These are phyloP conservation scores for Cordyceps sp. DNA, from an alignment of 2,329 filamentous ascomycete genomes.

Conservation along the genomic window DNA sequence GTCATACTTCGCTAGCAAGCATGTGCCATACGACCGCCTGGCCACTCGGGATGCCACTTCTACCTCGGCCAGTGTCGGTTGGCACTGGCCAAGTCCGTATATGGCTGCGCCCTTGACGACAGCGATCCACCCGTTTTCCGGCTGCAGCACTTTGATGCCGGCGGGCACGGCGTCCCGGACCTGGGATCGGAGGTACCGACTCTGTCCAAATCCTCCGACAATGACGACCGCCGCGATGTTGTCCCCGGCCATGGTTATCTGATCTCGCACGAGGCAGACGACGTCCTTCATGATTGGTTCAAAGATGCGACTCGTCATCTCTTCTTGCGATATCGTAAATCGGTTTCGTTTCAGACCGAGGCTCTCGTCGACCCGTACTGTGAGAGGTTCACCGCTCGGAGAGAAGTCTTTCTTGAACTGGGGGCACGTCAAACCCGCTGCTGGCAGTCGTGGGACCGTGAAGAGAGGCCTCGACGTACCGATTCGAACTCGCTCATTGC, in stretches of 20 bases:
- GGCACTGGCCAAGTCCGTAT: slow-evolving; percentile 16
- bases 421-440: neutral
- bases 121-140: slow-evolving; percentile 30
- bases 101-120: slow-evolving; percentile 34
- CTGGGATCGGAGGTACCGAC: slow-evolving; percentile 24
- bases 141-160: slow-evolving; percentile 26
- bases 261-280: slow-evolving; percentile 23
- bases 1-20: slow-evolving; percentile 17
- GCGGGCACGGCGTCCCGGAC: slow-evolving; percentile 17
- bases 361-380: slow-evolving; percentile 17
- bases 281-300: slow-evolving; percentile 24
- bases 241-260: slow-evolving; percentile 17
- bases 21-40: slow-evolving; percentile 19
- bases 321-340: slow-evolving; percentile 27
- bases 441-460: too few species aligned
- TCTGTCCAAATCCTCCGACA: slow-evolving; percentile 31
- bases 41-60: slow-evolving; percentile 18
- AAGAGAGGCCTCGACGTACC: slow-evolving; percentile 14
- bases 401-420: slow-evolving; percentile 21
- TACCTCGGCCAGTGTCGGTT: slow-evolving; percentile 11
- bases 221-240: slow-evolving; percentile 23
- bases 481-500: slow-evolving; percentile 26
- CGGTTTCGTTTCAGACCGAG: slow-evolving; percentile 15
- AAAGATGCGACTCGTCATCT: slow-evolving; percentile 44
- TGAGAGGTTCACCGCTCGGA: slow-evolving; percentile 17